phyloP scores from a whole-genome alignment of 441 rosid genomes.

The Syzygium malaccense region DNA sequence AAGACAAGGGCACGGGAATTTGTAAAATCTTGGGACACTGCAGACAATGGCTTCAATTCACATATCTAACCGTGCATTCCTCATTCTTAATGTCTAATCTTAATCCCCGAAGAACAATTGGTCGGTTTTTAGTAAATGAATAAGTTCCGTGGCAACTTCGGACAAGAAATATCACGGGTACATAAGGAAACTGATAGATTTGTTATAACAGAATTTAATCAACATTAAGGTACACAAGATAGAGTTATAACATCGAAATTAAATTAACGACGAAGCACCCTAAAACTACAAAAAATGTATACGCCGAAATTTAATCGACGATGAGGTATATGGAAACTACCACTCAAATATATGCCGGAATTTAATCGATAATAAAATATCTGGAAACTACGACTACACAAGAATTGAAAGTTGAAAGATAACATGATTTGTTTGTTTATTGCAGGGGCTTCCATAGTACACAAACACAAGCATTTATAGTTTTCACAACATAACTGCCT shows the following conservation, averaged over 20 bases:
- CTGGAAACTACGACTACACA: background rate
- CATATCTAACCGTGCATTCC: background rate
- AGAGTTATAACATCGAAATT: background rate
- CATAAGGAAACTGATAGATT: background rate
- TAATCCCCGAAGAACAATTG: background rate
- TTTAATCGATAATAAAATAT: background rate
- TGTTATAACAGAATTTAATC: background rate
- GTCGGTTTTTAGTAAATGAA: background rate
- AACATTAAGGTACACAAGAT: background rate
- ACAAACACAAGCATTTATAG: background rate
- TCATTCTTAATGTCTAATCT: background rate
- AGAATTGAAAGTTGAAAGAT: background rate
- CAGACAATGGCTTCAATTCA: background rate
- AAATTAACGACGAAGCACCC: too few relatives aligned
- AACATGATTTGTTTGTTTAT: background rate
- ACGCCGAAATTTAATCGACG: background rate
- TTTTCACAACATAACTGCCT: background rate
- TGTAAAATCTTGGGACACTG: background rate
- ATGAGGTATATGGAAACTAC: background rate
- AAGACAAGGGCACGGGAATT: background rate
- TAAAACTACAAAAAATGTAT: too few relatives aligned
- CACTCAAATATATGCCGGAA: rapidly evolving
- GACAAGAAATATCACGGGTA: background rate
- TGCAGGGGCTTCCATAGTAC: background rate
- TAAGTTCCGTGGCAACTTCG: rapidly evolving